These are phyloP conservation scores for Postia placenta DNA, from an alignment of 768 basidiomycete species.

Conservation along the genomic window DNA sequence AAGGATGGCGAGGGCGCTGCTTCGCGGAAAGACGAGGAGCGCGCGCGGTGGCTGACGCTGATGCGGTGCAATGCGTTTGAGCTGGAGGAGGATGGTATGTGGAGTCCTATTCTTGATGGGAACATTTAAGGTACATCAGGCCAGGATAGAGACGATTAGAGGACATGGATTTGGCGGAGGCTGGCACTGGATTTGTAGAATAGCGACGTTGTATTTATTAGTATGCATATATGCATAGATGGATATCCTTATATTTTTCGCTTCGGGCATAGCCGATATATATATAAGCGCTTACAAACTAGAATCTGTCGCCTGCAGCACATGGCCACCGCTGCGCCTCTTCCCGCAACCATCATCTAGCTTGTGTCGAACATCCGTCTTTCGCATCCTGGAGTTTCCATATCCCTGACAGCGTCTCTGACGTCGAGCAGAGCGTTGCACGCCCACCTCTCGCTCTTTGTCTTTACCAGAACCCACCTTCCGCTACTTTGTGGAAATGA, in stretches of 20 bases:
- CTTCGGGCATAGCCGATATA: no score
- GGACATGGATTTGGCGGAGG: not conserved
- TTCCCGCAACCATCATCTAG: not conserved
- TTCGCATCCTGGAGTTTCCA: not conserved
- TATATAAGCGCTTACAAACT: no score
- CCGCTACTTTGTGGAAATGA: slow-evolving; percentile 24
- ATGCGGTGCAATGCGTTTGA: slow-evolving; percentile 45
- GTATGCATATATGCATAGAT: no score
- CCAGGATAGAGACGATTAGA: no score
- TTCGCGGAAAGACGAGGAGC: slow-evolving; percentile 36
- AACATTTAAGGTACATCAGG: no score
- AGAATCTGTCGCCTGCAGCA: not conserved
- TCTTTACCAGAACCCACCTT: not conserved
- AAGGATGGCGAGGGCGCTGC: slow-evolving; percentile 31
- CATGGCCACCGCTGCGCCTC: not conserved
- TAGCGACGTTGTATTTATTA: not conserved
- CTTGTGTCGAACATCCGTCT: not conserved
- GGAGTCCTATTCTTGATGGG: not conserved
- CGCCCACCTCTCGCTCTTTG: not conserved
- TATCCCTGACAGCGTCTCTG: not conserved
- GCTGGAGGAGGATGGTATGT: slow-evolving; percentile 11
- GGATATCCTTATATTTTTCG: no score
- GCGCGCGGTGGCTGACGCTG: slow-evolving; percentile 39
- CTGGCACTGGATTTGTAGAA: not conserved
- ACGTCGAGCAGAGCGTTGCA: not conserved